Evolutionary conservation across 2,329 filamentous ascomycete genomes (phyloP), one percentile per base, ranked within the genome.

Genomic region (Aspergillus aculeatus): DNA sequence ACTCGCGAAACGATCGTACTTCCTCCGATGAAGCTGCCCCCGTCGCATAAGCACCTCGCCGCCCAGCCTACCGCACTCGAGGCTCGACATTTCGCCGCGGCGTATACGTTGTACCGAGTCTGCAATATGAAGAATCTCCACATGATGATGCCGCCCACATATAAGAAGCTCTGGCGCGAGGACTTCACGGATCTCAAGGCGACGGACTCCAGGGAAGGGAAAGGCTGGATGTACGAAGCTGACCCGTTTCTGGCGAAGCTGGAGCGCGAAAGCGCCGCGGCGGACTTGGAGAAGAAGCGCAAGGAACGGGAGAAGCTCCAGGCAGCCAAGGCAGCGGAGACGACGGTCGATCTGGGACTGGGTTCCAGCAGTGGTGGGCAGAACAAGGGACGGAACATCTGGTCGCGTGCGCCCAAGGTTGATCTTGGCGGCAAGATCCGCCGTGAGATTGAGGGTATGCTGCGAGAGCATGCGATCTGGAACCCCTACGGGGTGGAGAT

Each of bases 111-210:
- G 9, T 98, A 95, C 73, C 85, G 95, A 53, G 90, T 98, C 3
- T 94, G 91, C 75, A 97, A 90, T 72, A 96, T 96, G 88, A 92
- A 93, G 77, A 98, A 98, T 73, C 86, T 97, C 69, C 92, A 96
- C 72, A 96, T 92, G 81, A 94, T 93, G 79, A 83, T 99, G 65
- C 95, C 95, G 24, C 95, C 95, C 0, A 90, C 90, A 60, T 96
- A 97, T 77, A 89, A 89, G 71, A 86, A 91, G 64, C 80, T 97
- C 47, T 99, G 95, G 95, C 96, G 96, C 73, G 86, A 86, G 5
- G 88, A 93, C 59, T 96, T 99, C 66, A 85, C 89, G 63, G 84
- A 86, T 4, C 79, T 98, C 64, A 98, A 97, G 77, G 86, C 86
- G 64, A 84, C 87, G 66, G 94, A 97, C 68, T 81, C 91, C 52